Base-by-base conservation (phyloP, 2,329 filamentous ascomycete genomes). In the Cladosporium sphaerospermum region DNA sequence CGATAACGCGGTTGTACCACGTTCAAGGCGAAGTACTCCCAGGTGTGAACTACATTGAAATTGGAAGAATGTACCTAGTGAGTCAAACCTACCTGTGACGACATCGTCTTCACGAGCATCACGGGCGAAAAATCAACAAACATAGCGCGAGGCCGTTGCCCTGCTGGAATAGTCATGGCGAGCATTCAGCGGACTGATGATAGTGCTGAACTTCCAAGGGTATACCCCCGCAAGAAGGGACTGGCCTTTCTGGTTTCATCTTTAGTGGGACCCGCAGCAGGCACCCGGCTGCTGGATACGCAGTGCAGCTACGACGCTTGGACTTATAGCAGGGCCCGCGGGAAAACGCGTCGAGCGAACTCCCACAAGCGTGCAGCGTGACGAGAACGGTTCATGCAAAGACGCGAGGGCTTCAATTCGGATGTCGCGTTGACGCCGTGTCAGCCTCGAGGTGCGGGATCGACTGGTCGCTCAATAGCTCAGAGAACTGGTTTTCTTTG, bases 371-470 rank as follows among this genome's bases (percentile, higher is more conserved):
- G 37, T 42, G 31, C 39, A 42, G 23, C 13, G 31, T 32, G 37
- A 49, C 37, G 42, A 39, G 37, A 34, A 23, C 28, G 31, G 47
- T 50, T 50, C 47, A 50, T 50, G 47, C 47, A 50, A 39, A 41
- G 39, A 16, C 13, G 16, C 36, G 13, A 9, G 13, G n/a, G 36
- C 36, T 13, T 39, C n/a, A 14, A 14, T 4, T 39, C 36, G 11
- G 34, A 11, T 36, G 10, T 36, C 23, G 34, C 34, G 34, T 36
- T 11, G n/a, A 36, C 10, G n/a, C 36, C 16, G 36, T 14, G 16
- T 39, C 34, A 14, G n/a, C n/a, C 36, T 14, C 16, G 36, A 11
- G 36, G 13, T 39, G 36, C n/a, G 36, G 13, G 16, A 14, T 39
- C 36, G 13, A 7, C 36, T n/a, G 36, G 9, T 14, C 36, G 36